phyloP scores from a whole-genome alignment of 441 rosid species.

The Isatis lusitanica region DNA sequence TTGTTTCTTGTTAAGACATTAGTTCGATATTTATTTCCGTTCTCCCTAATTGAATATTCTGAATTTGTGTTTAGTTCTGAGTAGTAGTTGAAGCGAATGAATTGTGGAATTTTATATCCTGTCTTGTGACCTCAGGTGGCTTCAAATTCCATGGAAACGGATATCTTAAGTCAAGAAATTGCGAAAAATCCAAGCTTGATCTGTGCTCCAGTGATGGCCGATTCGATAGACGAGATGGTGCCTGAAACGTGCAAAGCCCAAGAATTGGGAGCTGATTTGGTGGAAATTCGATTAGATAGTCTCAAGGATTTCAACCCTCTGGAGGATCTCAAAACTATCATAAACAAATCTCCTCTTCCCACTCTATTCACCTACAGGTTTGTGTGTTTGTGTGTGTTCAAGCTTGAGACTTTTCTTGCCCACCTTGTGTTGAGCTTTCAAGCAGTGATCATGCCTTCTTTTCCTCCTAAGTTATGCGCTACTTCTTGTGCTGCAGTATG shows the following conservation, averaged over 20 bases:
- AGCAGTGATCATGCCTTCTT: neutral
- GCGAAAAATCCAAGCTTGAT: slow-evolving; percentile 62
- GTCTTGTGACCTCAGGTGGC: slow-evolving; percentile 37
- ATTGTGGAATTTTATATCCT: neutral
- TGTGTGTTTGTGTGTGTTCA: neutral
- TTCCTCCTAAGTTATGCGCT: neutral
- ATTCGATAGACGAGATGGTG: slow-evolving; percentile 60
- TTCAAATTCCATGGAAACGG: slow-evolving; percentile 37
- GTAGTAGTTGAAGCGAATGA: too few species aligned
- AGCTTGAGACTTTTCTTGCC: slow-evolving; percentile 3
- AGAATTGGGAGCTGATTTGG: slow-evolving; percentile 74
- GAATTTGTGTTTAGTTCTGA: too few species aligned
- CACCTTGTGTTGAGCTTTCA: neutral
- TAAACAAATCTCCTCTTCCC: slow-evolving; percentile 63
- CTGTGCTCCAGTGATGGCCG: slow-evolving; percentile 85
- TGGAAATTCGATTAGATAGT: slow-evolving; percentile 82
- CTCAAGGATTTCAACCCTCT: slow-evolving; percentile 52
- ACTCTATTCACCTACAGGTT: slow-evolving; percentile 92
- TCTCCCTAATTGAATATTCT: too few species aligned
- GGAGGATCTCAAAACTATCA: slow-evolving; percentile 51
- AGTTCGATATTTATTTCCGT: too few species aligned
- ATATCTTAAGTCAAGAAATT: slow-evolving; percentile 35
- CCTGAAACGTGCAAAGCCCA: slow-evolving; percentile 55
- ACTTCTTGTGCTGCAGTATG: slow-evolving; percentile 4
- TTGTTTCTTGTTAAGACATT: too few species aligned